Evolutionary conservation across 2,329 filamentous ascomycete genomes (phyloP).

Genomic region (Canariomyces notabilis): DNA sequence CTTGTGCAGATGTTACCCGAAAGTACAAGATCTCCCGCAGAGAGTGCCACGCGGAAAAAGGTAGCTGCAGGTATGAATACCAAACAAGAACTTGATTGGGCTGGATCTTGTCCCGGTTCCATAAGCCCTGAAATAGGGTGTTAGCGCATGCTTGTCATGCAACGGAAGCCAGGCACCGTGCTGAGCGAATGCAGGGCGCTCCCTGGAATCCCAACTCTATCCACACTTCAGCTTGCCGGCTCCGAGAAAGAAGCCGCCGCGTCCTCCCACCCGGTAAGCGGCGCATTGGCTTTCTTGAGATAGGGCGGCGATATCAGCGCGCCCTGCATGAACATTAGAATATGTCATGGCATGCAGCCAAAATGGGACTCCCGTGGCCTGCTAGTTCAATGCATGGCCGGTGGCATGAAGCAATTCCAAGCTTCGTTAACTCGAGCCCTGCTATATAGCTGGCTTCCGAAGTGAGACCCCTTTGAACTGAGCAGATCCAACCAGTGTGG

Average conservation of each 20-base stretch:
- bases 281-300: not conserved
- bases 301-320: not conserved
- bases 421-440: no score
- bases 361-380: not conserved
- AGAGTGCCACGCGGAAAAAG: not conserved
- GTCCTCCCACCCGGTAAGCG: not conserved
- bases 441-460: no score
- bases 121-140: constrained; percentile 7
- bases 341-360: not conserved
- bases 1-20: no score
- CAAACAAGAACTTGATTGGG: constrained; percentile 6
- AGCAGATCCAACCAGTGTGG: no score
- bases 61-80: constrained; percentile 16
- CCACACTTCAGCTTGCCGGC: no score
- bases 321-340: not conserved
- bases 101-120: constrained; percentile 5
- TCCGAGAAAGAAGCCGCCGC: no score
- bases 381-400: not conserved
- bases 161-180: not conserved
- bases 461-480: no score
- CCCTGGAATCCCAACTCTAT: no score
- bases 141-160: constrained; percentile 13
- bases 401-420: no score
- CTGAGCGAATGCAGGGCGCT: not conserved
- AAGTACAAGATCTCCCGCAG: constrained; percentile 5